Evolutionary conservation across 345 rosid genomes (phyloP).

Genomic region (Brassica cretica): DNA sequence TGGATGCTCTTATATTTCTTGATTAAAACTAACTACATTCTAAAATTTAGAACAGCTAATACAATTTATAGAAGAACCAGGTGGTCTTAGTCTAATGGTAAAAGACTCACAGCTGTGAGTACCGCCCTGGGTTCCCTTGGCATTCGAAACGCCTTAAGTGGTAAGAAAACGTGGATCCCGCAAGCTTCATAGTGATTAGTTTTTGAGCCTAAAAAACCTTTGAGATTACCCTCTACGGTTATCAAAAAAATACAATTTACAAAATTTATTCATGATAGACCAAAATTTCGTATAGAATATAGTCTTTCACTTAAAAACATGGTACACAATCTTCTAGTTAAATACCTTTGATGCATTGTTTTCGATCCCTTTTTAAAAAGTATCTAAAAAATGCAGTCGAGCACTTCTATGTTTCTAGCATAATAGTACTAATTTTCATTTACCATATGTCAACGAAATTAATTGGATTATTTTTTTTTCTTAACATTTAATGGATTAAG

Average conservation of each 20-base stretch:
- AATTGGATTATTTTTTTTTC: neutral
- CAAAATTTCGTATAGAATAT: neutral
- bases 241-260: neutral
- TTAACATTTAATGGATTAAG: neutral
- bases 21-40: conserved; percentile 11
- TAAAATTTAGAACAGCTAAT: neutral
- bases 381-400: neutral
- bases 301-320: neutral
- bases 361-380: neutral
- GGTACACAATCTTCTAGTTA: neutral
- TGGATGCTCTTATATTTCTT: neutral
- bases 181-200: too few relatives aligned
- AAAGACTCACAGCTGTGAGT: too few relatives aligned
- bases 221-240: too few relatives aligned
- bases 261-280: neutral
- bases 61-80: neutral
- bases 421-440: neutral
- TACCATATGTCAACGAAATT: conserved; percentile 5
- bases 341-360: neutral
- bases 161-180: too few relatives aligned
- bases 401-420: conserved; percentile 3
- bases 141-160: too few relatives aligned
- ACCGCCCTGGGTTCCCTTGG: too few relatives aligned
- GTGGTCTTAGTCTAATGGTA: too few relatives aligned
- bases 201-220: too few relatives aligned